A percentile compares a stretch with the other conserved stretches of the same genome.
These are phyloP conservation scores for Corylus avellana DNA, from an alignment of 306 rosid species.

Conservation along the genomic window DNA sequence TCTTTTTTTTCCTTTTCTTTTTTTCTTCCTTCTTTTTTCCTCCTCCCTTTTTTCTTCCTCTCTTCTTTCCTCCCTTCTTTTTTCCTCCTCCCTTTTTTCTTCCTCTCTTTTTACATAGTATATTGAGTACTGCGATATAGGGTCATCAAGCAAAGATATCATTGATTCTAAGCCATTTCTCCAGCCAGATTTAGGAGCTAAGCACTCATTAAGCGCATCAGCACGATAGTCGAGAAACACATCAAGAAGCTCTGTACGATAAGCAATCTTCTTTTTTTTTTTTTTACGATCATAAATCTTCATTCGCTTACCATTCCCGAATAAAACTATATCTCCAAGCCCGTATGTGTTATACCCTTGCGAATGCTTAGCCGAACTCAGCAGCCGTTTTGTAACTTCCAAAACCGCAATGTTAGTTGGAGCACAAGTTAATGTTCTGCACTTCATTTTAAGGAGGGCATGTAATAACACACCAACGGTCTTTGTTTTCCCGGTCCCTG, in stretches of 20 bases:
- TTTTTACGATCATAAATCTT: constrained; percentile 9
- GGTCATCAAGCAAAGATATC: constrained; percentile 36
- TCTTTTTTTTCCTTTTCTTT: background rate
- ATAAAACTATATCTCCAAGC: constrained; percentile 40
- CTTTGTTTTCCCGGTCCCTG: constrained; percentile 32
- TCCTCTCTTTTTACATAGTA: background rate
- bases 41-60: too few species aligned
- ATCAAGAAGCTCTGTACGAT: constrained; percentile 18
- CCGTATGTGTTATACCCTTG: constrained; percentile 9
- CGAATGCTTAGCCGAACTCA: constrained; percentile 1
- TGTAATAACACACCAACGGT: constrained; percentile 15
- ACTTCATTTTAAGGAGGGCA: constrained; percentile 5
- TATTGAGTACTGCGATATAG: constrained; percentile 6
- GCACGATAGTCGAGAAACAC: constrained; percentile 30
- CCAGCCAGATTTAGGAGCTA: constrained; percentile 20
- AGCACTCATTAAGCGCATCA: constrained; percentile 1
- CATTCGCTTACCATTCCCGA: constrained; percentile 34
- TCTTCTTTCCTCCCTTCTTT: too few species aligned
- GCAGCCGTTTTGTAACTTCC: constrained; percentile 24
- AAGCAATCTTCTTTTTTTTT: too few species aligned
- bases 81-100: too few species aligned
- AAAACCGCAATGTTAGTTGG: constrained; percentile 27
- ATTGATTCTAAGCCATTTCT: constrained; percentile 1
- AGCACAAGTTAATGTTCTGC: constrained; percentile 34
- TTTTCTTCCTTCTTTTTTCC: too few species aligned